Conservation (phyloP, 805 yeast genomes). For the Ogataea trehaloabstinens region DNA sequence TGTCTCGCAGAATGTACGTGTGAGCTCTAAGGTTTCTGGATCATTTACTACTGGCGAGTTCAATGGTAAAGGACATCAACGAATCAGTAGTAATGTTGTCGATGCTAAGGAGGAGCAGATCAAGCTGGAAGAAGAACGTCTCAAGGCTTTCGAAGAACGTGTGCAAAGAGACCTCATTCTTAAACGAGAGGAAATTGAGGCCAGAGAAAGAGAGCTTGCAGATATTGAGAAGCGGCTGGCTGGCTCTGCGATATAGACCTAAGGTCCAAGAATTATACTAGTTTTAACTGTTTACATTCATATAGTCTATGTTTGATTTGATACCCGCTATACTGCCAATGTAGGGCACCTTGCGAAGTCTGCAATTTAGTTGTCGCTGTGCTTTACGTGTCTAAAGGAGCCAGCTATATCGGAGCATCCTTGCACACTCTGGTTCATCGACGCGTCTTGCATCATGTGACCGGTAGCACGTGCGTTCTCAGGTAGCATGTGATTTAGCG, state of each 20-base stretch:
- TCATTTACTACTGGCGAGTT: conserved; percentile 9
- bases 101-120: conserved; percentile 78
- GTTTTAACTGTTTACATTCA: not conserved
- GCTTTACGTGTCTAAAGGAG: too few relatives aligned
- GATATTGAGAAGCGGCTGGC: conserved; percentile 58
- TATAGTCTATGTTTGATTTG: conserved; percentile 1
- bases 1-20: not conserved
- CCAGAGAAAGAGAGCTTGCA: conserved; percentile 79
- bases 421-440: too few relatives aligned
- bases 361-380: too few relatives aligned
- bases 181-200: conserved; percentile 79
- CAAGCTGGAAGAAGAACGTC: conserved; percentile 83
- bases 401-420: too few relatives aligned
- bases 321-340: conserved; percentile 1
- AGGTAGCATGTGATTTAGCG: too few relatives aligned
- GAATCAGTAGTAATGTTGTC: conserved; percentile 5
- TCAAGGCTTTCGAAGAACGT: conserved; percentile 80
- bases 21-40: conserved; percentile 13
- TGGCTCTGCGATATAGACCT: conserved; percentile 15
- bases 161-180: conserved; percentile 82
- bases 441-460: too few relatives aligned
- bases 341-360: too few relatives aligned
- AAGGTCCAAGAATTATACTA: not conserved
- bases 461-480: too few relatives aligned
- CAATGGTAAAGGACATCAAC: conserved; percentile 1